Evolutionary conservation across 805 yeast species (phyloP).

Genomic region (Metschnikowia orientalis): DNA sequence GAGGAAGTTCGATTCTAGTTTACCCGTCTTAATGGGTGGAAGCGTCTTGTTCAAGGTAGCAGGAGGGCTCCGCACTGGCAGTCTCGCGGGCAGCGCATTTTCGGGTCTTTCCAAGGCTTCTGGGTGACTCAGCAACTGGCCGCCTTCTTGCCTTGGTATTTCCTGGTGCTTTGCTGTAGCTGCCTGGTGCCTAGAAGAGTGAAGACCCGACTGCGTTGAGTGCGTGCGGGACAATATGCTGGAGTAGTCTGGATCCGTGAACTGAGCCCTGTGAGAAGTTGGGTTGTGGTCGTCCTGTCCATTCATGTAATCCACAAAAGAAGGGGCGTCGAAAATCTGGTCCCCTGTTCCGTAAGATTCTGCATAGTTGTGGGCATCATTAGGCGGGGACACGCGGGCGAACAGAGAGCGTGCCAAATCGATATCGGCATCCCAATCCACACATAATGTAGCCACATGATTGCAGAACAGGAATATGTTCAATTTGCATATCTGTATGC

Average conservation of each 20-base stretch:
- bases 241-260: conserved; percentile 32
- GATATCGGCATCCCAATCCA: conserved; percentile 70
- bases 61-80: too few relatives aligned
- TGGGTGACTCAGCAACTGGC: too few relatives aligned
- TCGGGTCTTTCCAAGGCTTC: too few relatives aligned
- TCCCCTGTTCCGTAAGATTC: conserved; percentile 60
- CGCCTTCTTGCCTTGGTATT: too few relatives aligned
- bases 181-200: background rate
- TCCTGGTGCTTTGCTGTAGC: conserved; percentile 1
- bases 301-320: conserved; percentile 54
- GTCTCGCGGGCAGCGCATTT: too few relatives aligned
- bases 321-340: conserved; percentile 53
- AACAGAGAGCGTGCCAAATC: conserved; percentile 64
- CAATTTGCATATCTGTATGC: conserved; percentile 63
- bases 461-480: conserved; percentile 79
- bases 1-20: conserved; percentile 3
- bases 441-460: conserved; percentile 69
- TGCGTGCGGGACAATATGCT: conserved; percentile 18
- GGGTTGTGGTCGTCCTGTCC: conserved; percentile 30
- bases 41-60: conserved; percentile 10
- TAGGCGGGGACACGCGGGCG: conserved; percentile 61
- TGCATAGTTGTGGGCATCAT: conserved; percentile 55
- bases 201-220: conserved; percentile 16
- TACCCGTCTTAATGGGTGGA: conserved; percentile 6
- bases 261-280: conserved; percentile 24